These are phyloP conservation scores for Taiozyma sp. DNA, from an alignment of 1,139 yeast species.

Conservation along the genomic window DNA sequence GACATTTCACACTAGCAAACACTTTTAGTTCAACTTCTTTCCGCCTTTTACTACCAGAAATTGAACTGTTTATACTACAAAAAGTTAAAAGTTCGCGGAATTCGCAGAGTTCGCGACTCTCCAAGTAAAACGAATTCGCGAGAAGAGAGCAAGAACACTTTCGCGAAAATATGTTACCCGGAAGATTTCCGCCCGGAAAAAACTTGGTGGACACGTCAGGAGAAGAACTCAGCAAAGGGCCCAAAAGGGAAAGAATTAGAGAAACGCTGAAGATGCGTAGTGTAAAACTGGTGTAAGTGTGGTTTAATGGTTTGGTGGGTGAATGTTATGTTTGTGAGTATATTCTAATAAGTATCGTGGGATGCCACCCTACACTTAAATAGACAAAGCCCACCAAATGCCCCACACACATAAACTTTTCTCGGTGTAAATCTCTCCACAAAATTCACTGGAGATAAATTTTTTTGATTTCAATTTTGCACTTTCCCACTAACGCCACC, in stretches of 20 bases:
- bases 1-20: conserved; percentile 11
- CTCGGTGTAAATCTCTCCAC: background rate
- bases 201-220: background rate
- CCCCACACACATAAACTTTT: background rate
- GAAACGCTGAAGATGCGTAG: background rate
- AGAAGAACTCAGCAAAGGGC: background rate
- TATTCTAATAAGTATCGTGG: too few relatives aligned
- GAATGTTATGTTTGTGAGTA: too few relatives aligned
- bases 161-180: background rate
- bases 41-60: background rate
- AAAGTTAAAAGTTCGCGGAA: background rate
- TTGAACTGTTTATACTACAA: background rate
- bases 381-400: background rate
- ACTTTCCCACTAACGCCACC: background rate
- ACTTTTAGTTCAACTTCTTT: background rate
- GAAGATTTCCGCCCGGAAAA: background rate
- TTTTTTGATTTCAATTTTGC: background rate
- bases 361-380: too few relatives aligned
- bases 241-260: background rate
- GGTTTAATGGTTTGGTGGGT: too few relatives aligned
- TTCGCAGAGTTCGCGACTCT: background rate
- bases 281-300: too few relatives aligned
- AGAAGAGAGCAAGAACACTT: background rate
- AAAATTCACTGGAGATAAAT: background rate
- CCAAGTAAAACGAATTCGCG: background rate